Evolutionary conservation across 2,329 filamentous ascomycete species (phyloP).

Genomic region (Aspergillus aculeatinus): DNA sequence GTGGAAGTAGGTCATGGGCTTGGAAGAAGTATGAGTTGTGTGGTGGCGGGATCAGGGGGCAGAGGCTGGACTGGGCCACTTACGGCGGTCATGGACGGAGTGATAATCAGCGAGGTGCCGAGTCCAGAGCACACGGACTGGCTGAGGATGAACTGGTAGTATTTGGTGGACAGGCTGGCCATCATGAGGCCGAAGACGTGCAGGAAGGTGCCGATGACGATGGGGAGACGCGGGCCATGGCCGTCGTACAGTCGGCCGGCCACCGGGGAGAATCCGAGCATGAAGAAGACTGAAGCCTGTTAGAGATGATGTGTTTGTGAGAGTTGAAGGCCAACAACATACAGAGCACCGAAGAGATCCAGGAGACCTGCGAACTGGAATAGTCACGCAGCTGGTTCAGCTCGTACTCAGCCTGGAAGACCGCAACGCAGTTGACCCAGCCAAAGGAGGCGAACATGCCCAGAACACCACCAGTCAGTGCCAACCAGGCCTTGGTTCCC

Average conservation of each 20-base stretch:
- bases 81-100: too few species aligned
- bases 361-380: conserved; percentile 52
- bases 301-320: too few species aligned
- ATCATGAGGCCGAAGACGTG: conserved; percentile 58
- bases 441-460: conserved; percentile 48
- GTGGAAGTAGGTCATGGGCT: conserved; percentile 46
- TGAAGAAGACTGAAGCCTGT: conserved; percentile 38
- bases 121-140: background rate
- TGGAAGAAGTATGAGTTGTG: too few species aligned
- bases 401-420: conserved; percentile 61
- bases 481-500: background rate
- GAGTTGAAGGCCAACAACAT: too few species aligned
- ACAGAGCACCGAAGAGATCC: conserved; percentile 52
- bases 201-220: conserved; percentile 49
- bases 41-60: background rate
- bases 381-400: conserved; percentile 47
- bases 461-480: background rate
- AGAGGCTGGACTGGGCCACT: background rate
- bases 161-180: conserved; percentile 49
- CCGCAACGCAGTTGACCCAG: conserved; percentile 51
- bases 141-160: conserved; percentile 40
- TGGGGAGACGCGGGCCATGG: conserved; percentile 58
- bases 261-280: conserved; percentile 40
- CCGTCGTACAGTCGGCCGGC: conserved; percentile 62
- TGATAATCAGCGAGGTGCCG: background rate